These are phyloP conservation scores for Oryza officinalis DNA, from an alignment of 176 grass and related monocot genomes.

Conservation along the genomic window DNA sequence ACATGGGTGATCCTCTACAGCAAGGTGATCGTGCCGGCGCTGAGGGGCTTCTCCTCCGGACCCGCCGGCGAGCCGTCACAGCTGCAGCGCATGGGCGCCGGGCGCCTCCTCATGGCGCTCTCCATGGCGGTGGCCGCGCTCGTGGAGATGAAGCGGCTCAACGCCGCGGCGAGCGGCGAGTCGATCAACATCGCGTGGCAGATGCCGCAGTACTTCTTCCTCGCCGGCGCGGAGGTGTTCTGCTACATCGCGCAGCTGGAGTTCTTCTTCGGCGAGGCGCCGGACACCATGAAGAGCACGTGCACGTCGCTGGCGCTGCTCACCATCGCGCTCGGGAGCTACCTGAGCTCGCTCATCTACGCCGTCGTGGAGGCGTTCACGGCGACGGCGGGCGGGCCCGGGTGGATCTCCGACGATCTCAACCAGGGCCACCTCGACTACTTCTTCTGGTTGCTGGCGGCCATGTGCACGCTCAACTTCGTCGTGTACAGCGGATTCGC, in stretches of 20 bases:
- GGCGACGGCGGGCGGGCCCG: conserved; percentile 27
- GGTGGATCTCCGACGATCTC: conserved; percentile 84
- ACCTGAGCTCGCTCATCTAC: conserved; percentile 77
- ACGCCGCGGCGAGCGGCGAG: conserved; percentile 26
- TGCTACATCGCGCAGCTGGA: conserved; percentile 70
- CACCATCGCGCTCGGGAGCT: conserved; percentile 68
- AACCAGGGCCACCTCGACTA: conserved; percentile 83
- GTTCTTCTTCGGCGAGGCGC: conserved; percentile 85
- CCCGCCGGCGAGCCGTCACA: conserved; percentile 44
- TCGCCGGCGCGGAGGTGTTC: conserved; percentile 67
- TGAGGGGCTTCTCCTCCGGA: conserved; percentile 20
- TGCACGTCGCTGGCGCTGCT: conserved; percentile 77
- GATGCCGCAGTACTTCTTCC: conserved; percentile 63
- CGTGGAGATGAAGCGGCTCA: conserved; percentile 59
- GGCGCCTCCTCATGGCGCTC: conserved; percentile 55
- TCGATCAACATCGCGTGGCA: conserved; percentile 67
- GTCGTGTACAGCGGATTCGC: conserved; percentile 56
- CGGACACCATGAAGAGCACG: conserved; percentile 85
- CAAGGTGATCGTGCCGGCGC: conserved; percentile 49
- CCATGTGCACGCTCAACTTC: conserved; percentile 65
- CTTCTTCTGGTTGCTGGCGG: conserved; percentile 65
- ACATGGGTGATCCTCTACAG: conserved; percentile 65
- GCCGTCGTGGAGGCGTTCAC: conserved; percentile 53
- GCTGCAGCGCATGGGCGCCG: conserved; percentile 73
- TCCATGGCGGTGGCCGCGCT: conserved; percentile 54